Base-by-base conservation (phyloP, 371 early-diverging fungal genomes). In the Lichtheimia ornata region DNA sequence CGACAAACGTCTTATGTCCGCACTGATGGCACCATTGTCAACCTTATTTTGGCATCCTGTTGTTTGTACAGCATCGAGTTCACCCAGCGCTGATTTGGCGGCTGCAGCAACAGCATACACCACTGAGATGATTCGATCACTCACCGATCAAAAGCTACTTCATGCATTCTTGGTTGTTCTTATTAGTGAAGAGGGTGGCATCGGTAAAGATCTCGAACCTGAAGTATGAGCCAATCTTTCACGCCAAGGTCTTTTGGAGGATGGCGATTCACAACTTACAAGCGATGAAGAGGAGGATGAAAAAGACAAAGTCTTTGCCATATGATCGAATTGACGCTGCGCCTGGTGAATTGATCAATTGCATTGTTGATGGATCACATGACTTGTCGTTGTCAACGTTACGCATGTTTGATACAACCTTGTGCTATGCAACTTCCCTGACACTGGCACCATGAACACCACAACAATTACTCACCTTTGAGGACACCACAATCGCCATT, bases 351-450 rank as follows among this genome's bases (percentile, higher is more conserved):
- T 59, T 81, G 17, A 76, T 81, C 27, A 69, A 71, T 11, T 71
- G 82, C 9, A 70, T 81, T 9, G 68, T 72, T 53, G 61, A 77
- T 40, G 79, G 84, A 28, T 65, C 76, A 55, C 70, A 77, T 20
- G 77, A 83, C 17, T 62, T 88, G 25, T 67, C 83, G 1, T 67
- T 88, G 28, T 74, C 83, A 56, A 78, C 88, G 1, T 59, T 88
- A 47, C 80, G 84, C 3, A 62, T 88, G 24, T 88, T 88, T 60
- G 88, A 88, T 61, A 79, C 84, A 6, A 74, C 87, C 9, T 61
- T 88, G n/a, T n/a, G n/a, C n/a, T n/a, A n/a, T n/a, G n/a, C n/a
- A n/a, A n/a, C n/a, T n/a, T n/a, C n/a, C n/a, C n/a, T n/a, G n/a
- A n/a, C n/a, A n/a, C n/a, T 62, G 20, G 44, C 40, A 42, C 42